phyloP scores from a whole-genome alignment of 768 basidiomycete genomes.

The Phylloporus arenicola region DNA sequence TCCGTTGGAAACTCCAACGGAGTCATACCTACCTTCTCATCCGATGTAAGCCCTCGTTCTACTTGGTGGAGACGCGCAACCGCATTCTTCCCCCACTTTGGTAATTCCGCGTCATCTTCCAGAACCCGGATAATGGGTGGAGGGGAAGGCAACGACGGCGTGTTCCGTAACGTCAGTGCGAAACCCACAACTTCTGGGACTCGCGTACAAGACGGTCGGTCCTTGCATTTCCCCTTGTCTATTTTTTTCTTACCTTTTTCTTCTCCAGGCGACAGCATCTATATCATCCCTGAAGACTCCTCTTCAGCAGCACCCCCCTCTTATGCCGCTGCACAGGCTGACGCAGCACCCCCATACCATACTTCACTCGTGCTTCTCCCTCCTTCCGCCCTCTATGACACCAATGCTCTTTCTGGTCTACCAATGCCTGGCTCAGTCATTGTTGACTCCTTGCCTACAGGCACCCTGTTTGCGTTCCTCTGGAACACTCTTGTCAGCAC shows the following conservation, averaged over 20 bases:
- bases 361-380: constrained; percentile 96
- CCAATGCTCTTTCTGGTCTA: constrained; percentile 42
- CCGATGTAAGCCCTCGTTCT: constrained; percentile 27
- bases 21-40: constrained; percentile 46
- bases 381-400: constrained; percentile 16
- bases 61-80: constrained; percentile 53
- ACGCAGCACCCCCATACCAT: constrained; percentile 97
- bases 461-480: constrained; percentile 77
- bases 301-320: constrained; percentile 86
- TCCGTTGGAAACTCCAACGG: constrained; percentile 74
- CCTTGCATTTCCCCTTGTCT: neutral
- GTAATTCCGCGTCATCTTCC: constrained; percentile 36
- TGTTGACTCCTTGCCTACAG: constrained; percentile 83
- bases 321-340: constrained; percentile 86
- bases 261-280: constrained; percentile 61
- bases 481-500: constrained; percentile 93
- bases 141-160: constrained; percentile 78
- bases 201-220: constrained; percentile 50
- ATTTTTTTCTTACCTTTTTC: neutral
- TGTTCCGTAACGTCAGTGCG: constrained; percentile 93
- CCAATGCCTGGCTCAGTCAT: constrained; percentile 64
- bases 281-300: constrained; percentile 75
- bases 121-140: constrained; percentile 44
- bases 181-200: constrained; percentile 60
- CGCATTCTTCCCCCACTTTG: constrained; percentile 48